These are phyloP conservation scores for Tephrocybe rancida DNA, from an alignment of 768 basidiomycete genomes.

Conservation along the genomic window DNA sequence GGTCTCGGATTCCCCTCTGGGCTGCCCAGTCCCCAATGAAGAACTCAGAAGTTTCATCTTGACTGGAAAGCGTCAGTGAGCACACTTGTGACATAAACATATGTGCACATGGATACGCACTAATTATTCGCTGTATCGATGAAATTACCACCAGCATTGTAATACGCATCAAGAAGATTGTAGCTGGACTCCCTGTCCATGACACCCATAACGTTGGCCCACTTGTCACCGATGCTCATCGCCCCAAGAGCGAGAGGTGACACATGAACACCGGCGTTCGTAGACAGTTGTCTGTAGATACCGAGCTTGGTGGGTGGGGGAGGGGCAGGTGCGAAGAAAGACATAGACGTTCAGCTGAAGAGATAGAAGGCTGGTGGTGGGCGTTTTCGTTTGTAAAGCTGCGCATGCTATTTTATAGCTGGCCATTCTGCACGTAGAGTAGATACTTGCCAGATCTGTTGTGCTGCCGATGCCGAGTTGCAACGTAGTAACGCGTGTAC, in stretches of 20 bases:
- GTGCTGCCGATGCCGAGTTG: too few species aligned
- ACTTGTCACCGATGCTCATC: slow-evolving; percentile 50
- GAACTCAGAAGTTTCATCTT: slow-evolving; percentile 41
- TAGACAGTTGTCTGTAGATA: slow-evolving; percentile 40
- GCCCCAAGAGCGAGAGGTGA: slow-evolving; percentile 50
- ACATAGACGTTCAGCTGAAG: too few species aligned
- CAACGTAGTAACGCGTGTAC: too few species aligned
- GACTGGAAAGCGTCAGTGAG: slow-evolving; percentile 21
- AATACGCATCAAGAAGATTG: slow-evolving; percentile 46
- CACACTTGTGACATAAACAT: not conserved
- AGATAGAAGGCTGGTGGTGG: too few species aligned
- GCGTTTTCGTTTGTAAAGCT: too few species aligned
- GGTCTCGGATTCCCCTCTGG: slow-evolving; percentile 41
- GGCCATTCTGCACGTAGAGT: too few species aligned
- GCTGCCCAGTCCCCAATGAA: slow-evolving; percentile 53
- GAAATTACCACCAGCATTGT: too few species aligned
- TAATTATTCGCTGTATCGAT: slow-evolving; percentile 42
- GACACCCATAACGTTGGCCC: slow-evolving; percentile 21
- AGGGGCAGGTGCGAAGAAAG: too few species aligned
- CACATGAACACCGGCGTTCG: slow-evolving; percentile 44
- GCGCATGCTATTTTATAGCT: too few species aligned
- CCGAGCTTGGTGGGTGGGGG: too few species aligned
- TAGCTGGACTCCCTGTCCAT: slow-evolving; percentile 39
- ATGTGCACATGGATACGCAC: slow-evolving; percentile 21
- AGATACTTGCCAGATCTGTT: too few species aligned